Conservation (phyloP, 768 basidiomycete genomes). For the Sporobolomyces pararoseus region DNA sequence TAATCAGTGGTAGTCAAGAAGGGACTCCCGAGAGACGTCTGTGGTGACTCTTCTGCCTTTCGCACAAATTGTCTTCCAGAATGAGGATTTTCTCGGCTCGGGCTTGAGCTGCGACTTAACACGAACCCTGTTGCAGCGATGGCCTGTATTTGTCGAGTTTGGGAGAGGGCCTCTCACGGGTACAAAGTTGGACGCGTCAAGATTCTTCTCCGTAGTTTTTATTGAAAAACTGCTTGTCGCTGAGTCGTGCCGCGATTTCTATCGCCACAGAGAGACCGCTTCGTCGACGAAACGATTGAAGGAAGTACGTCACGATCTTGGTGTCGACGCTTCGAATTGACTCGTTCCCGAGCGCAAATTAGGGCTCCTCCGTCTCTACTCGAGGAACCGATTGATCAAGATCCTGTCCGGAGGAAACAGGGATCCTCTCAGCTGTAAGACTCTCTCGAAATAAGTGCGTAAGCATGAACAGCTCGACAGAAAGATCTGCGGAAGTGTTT, state of each 20-base stretch:
- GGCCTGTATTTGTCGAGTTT: too few species aligned
- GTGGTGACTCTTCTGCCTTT: constrained; percentile 2
- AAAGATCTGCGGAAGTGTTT: neutral
- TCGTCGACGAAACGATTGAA: constrained; percentile 38
- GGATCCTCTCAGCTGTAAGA: too few species aligned
- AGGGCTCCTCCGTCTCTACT: constrained; percentile 32
- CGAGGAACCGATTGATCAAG: constrained; percentile 36
- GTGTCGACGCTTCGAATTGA: constrained; percentile 24
- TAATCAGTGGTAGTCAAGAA: too few species aligned
- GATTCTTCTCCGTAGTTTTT: constrained; percentile 31
- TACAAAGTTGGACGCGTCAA: too few species aligned
- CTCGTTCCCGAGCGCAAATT: constrained; percentile 7
- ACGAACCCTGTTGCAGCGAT: too few species aligned
- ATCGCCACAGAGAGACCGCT: constrained; percentile 25
- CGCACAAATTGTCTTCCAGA: constrained; percentile 14
- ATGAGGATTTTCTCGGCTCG: constrained; percentile 18
- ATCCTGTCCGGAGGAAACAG: constrained; percentile 24
- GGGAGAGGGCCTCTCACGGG: too few species aligned
- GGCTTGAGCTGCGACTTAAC: constrained; percentile 37
- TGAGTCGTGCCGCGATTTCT: constrained; percentile 39
- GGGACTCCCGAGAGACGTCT: too few species aligned
- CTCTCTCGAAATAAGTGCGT: too few species aligned
- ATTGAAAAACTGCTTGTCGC: constrained; percentile 16
- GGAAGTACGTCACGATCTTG: constrained; percentile 32
- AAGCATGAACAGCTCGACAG: neutral